These are phyloP conservation scores for Sporothrix dimorphospora DNA, from an alignment of 2,329 filamentous ascomycete genomes.

Conservation along the genomic window DNA sequence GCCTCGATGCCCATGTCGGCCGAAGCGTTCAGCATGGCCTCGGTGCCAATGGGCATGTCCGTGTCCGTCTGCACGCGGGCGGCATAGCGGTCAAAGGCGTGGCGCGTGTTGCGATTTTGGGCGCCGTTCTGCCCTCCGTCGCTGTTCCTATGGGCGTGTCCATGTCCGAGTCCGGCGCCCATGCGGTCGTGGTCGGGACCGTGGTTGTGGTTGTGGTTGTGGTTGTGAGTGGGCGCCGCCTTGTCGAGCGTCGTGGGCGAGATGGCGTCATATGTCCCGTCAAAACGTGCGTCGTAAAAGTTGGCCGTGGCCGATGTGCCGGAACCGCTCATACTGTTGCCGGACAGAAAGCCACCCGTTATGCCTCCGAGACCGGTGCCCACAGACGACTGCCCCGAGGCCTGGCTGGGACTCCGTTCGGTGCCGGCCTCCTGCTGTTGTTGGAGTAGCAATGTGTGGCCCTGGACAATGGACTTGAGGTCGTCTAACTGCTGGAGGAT, in stretches of 20 bases:
- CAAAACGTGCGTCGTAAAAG: not conserved
- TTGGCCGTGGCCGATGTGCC: not conserved
- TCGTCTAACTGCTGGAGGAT: slow-evolving; percentile 53
- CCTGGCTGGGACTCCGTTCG: not conserved
- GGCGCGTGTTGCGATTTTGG: not conserved
- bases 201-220: not conserved
- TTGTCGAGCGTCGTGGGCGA: slow-evolving; percentile 4
- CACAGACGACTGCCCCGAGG: not conserved
- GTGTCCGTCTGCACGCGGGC: slow-evolving; percentile 11
- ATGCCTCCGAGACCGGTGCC: not conserved
- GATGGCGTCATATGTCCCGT: not conserved
- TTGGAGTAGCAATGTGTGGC: not conserved
- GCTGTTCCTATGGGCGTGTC: not conserved
- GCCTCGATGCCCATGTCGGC: slow-evolving; percentile 30
- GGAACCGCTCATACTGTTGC: not conserved
- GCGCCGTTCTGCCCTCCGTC: slow-evolving; percentile 16
- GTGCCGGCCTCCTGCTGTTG: not conserved
- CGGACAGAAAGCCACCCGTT: not conserved
- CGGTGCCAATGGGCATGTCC: slow-evolving; percentile 23
- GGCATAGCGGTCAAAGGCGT: slow-evolving; percentile 21
- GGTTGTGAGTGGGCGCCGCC: not conserved
- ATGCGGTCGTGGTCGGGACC: not conserved
- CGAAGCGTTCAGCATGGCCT: slow-evolving; percentile 13
- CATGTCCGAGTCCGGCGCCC: not conserved
- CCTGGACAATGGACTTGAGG: slow-evolving; percentile 42